phyloP scores from a whole-genome alignment of 163 green algal genomes.

The Scenedesmus sp. region DNA sequence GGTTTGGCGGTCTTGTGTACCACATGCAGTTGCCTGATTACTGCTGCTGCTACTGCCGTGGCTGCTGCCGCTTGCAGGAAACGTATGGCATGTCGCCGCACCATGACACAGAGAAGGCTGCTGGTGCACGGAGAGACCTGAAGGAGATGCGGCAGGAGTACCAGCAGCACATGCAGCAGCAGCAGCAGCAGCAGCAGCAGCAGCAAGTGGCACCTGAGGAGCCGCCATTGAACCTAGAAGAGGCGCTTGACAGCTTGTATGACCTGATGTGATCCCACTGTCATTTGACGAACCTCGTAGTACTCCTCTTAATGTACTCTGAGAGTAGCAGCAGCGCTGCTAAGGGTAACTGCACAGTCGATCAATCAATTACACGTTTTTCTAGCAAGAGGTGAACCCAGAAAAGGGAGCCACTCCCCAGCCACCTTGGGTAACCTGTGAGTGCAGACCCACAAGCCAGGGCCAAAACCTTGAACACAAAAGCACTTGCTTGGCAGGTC shows the following conservation, averaged over 20 bases:
- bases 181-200: constrained; percentile 17
- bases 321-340: too few relatives aligned
- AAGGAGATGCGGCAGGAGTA: constrained; percentile 26
- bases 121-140: constrained; percentile 14
- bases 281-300: too few relatives aligned
- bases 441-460: too few relatives aligned
- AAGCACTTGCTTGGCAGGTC: too few relatives aligned
- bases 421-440: too few relatives aligned
- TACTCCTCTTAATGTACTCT: too few relatives aligned
- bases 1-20: not conserved
- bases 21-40: too few relatives aligned
- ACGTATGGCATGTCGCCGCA: constrained; percentile 37
- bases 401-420: too few relatives aligned
- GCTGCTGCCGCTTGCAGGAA: constrained; percentile 24
- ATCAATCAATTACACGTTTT: too few relatives aligned
- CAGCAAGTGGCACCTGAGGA: not conserved
- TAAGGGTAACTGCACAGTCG: too few relatives aligned
- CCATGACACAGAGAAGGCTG: constrained; percentile 18
- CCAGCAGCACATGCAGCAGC: not conserved
- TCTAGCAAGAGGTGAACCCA: too few relatives aligned
- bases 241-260: constrained; percentile 21
- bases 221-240: not conserved
- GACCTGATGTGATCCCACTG: constrained; percentile 2
- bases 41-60: not conserved
- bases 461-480: too few relatives aligned